Evolutionary conservation across 208 protist genomes (phyloP).

Genomic region (Vickermania ingenoplastis): DNA sequence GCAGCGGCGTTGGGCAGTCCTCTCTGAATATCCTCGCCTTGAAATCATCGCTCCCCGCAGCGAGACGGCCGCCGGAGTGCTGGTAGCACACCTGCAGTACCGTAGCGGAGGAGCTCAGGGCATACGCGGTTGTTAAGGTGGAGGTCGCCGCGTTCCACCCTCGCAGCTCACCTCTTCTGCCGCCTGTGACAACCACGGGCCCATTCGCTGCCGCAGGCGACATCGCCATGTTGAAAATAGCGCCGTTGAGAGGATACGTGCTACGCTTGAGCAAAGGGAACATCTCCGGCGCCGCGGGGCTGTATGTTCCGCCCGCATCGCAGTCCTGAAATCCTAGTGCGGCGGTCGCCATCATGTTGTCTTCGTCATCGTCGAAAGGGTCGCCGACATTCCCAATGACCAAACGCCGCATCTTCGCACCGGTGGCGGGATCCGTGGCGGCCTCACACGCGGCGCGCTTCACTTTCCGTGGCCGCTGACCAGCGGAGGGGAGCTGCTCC

Average conservation of each 20-base stretch:
- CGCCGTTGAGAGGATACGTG: neutral
- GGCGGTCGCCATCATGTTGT: neutral
- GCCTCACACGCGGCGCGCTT: constrained; percentile 30
- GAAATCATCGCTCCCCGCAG: constrained; percentile 14
- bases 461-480: constrained; percentile 25
- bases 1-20: neutral
- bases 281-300: neutral
- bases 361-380: constrained; percentile 28
- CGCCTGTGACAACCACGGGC: neutral
- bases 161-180: neutral
- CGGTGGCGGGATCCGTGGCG: constrained; percentile 16
- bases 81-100: constrained; percentile 15
- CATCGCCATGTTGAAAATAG: neutral
- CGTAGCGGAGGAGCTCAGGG: neutral
- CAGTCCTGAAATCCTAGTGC: neutral
- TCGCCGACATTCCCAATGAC: constrained; percentile 13
- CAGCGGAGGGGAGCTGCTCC: constrained; percentile 22
- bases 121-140: neutral
- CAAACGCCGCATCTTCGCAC: constrained; percentile 15
- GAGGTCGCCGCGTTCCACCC: neutral
- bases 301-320: neutral
- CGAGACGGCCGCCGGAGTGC: constrained; percentile 7
- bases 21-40: constrained; percentile 11
- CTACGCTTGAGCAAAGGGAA: neutral
- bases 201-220: neutral